Conservation (phyloP, 441 rosid genomes). For the Theobroma grandiflorum region DNA sequence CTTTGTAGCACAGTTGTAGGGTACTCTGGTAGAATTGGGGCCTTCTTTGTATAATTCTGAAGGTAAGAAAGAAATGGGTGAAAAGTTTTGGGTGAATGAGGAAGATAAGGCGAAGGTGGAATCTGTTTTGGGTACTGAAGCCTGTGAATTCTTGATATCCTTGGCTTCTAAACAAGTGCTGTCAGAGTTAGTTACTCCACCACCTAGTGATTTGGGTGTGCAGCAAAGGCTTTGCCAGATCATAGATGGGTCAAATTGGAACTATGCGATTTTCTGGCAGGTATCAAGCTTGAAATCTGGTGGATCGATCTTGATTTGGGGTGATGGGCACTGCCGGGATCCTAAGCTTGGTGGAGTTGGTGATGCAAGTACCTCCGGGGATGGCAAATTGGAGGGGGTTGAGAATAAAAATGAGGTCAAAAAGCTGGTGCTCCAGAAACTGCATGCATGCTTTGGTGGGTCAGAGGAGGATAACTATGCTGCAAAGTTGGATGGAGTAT, state of each 20-base stretch:
- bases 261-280: slow-evolving; percentile 65
- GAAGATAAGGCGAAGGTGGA: slow-evolving; percentile 76
- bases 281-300: slow-evolving; percentile 55
- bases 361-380: slow-evolving; percentile 37
- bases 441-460: slow-evolving; percentile 52
- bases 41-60: slow-evolving; percentile 9
- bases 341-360: slow-evolving; percentile 38
- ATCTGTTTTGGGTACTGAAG: slow-evolving; percentile 77
- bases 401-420: slow-evolving; percentile 54
- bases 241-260: slow-evolving; percentile 68
- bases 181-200: slow-evolving; percentile 54
- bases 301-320: slow-evolving; percentile 66
- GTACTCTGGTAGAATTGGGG: slow-evolving; percentile 18
- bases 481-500: slow-evolving; percentile 44
- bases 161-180: slow-evolving; percentile 52
- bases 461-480: slow-evolving; percentile 49
- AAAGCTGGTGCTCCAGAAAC: slow-evolving; percentile 58
- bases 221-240: slow-evolving; percentile 58
- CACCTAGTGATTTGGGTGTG: slow-evolving; percentile 61
- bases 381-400: slow-evolving; percentile 36
- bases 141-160: slow-evolving; percentile 68
- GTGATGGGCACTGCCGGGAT: slow-evolving; percentile 68
- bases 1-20: background rate
- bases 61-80: slow-evolving; percentile 60
- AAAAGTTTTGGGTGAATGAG: slow-evolving; percentile 65